phyloP scores from a whole-genome alignment of 2,329 filamentous ascomycete genomes.

The Colletotrichum liriopes region DNA sequence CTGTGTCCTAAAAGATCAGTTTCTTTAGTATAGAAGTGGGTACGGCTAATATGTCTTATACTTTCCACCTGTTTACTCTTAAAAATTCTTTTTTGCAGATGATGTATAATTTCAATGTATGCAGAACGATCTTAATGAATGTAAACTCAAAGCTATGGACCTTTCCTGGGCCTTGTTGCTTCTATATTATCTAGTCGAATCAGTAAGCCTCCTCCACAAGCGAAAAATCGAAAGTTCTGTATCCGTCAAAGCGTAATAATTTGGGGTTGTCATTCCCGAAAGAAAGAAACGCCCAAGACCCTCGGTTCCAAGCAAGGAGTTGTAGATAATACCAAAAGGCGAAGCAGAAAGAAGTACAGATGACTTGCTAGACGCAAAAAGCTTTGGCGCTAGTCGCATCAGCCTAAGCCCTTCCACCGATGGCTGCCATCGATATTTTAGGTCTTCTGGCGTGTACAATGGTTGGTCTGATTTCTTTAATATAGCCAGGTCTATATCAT shows the following conservation, averaged over 20 bases:
- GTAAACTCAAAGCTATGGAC: no score
- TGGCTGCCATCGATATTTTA: slow-evolving; percentile 31
- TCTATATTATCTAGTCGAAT: neutral
- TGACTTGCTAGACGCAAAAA: neutral
- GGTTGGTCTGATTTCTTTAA: neutral
- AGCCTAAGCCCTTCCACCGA: slow-evolving; percentile 21
- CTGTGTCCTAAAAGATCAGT: no score
- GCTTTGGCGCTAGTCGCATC: neutral
- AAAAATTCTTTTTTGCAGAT: no score
- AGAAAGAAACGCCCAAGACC: slow-evolving; percentile 15
- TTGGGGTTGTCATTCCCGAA: neutral
- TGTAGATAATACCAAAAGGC: slow-evolving; percentile 20
- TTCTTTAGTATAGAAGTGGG: no score
- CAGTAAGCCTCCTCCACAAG: neutral
- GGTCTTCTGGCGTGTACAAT: slow-evolving; percentile 22
- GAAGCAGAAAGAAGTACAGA: slow-evolving; percentile 13
- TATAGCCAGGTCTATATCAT: neutral
- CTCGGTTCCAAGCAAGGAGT: slow-evolving; percentile 1
- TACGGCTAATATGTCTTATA: no score
- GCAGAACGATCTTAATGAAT: no score
- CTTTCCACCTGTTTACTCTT: no score
- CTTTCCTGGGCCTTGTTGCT: neutral
- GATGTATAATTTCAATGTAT: no score
- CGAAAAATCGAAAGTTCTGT: neutral
- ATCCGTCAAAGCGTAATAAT: neutral